phyloP scores from a whole-genome alignment of 768 basidiomycete genomes.

The Dioszegia crocea region DNA sequence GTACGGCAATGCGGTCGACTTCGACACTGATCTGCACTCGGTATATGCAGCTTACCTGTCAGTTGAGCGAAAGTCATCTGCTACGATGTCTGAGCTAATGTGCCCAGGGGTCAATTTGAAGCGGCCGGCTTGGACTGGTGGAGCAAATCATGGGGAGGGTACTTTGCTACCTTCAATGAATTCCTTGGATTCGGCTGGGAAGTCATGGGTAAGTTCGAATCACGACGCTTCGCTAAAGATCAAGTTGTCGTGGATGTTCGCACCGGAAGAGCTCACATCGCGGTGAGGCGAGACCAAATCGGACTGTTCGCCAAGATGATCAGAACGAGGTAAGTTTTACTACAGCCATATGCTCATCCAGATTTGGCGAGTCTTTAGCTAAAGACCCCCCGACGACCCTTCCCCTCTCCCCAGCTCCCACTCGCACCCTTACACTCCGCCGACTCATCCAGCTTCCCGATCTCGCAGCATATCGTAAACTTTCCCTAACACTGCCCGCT shows the following conservation, averaged over 20 bases:
- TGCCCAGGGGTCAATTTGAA: constrained; percentile 32
- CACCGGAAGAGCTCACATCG: constrained; percentile 39
- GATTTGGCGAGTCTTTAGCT: constrained; percentile 37
- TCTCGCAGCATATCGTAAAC: constrained; percentile 41
- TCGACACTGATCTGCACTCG: constrained; percentile 46
- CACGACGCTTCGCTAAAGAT: not conserved
- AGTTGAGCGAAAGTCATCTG: constrained; percentile 11
- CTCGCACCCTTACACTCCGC: constrained; percentile 36
- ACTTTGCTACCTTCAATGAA: constrained; percentile 45
- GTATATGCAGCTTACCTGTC: constrained; percentile 48
- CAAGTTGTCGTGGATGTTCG: constrained; percentile 37
- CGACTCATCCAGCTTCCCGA: constrained; percentile 41
- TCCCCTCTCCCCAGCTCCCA: constrained; percentile 26
- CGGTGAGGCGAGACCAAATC: constrained; percentile 41
- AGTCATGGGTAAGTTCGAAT: constrained; percentile 40
- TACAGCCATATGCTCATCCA: not conserved
- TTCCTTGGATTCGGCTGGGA: constrained; percentile 49
- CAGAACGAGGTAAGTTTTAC: constrained; percentile 34
- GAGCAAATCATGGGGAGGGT: constrained; percentile 46
- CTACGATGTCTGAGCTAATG: no score
- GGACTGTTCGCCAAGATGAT: constrained; percentile 49
- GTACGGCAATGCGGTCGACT: constrained; percentile 42
- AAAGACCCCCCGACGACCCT: constrained; percentile 42
- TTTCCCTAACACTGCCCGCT: constrained; percentile 41
- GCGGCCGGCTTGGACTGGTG: constrained; percentile 37